Evolutionary conservation across 1,284 basidiomycete species (phyloP).

Genomic region (Ceratobasidium sp.): DNA sequence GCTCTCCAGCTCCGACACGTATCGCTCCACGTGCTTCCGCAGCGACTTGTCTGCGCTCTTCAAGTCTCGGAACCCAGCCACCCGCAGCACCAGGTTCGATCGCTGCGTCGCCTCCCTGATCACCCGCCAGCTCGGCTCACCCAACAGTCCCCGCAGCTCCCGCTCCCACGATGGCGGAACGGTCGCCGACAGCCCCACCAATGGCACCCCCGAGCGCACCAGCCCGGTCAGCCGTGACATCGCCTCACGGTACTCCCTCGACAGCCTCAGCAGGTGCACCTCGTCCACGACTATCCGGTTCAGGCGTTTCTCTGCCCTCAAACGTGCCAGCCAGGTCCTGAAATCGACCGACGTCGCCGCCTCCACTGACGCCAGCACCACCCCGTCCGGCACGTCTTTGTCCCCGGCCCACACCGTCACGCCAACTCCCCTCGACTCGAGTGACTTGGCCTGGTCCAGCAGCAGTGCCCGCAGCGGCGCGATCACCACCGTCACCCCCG

Average conservation of each 20-base stretch:
- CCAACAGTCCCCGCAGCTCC: background rate
- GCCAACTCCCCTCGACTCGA: too few species aligned
- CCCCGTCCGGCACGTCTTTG: background rate
- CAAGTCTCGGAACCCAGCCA: background rate
- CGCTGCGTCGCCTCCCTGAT: slow-evolving; percentile 8
- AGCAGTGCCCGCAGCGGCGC: slow-evolving; percentile 2
- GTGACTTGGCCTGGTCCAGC: background rate
- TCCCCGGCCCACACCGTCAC: too few species aligned
- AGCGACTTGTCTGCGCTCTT: background rate
- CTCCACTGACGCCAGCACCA: background rate
- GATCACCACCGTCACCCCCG: slow-evolving; percentile 9
- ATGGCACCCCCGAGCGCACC: background rate
- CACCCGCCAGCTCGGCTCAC: background rate
- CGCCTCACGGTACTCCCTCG: background rate
- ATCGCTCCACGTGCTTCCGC: too few species aligned
- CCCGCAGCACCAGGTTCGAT: background rate
- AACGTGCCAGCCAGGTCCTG: background rate
- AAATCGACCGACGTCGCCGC: background rate
- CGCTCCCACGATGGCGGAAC: background rate
- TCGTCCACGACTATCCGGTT: slow-evolving; percentile 27
- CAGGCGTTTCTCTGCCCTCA: background rate
- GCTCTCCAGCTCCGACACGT: too few species aligned
- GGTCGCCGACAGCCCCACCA: background rate
- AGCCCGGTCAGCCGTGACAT: background rate
- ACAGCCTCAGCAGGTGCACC: background rate